A percentile compares a stretch with the other conserved stretches of the same genome.
phyloP scores from a whole-genome alignment of 306 rosid genomes.

The barrel medic (Medicago truncatula) region MtrunA17r5.0-ANR NC_053049.1:44099501-44100000 shows the following conservation, averaged over 20 bases:
- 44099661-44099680: slow-evolving; percentile 63
- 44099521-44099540: slow-evolving; percentile 35
- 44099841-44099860: slow-evolving; percentile 42
- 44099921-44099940: too few relatives aligned
- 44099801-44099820: slow-evolving; percentile 37
- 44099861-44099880: slow-evolving; percentile 4
- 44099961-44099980: background rate
- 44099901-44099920: slow-evolving; percentile 27
- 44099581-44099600: slow-evolving; percentile 28
- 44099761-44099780: slow-evolving; percentile 51
- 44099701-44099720: slow-evolving; percentile 62
- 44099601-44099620: background rate
- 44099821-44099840: slow-evolving; percentile 54
- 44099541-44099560: background rate
- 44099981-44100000: background rate
- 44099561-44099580: slow-evolving; percentile 48
- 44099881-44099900: slow-evolving; percentile 40
- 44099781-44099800: slow-evolving; percentile 38
- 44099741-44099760: slow-evolving; percentile 62
- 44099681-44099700: slow-evolving; percentile 70
- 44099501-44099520: slow-evolving; percentile 71
- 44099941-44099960: slow-evolving; percentile 16
- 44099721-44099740: slow-evolving; percentile 50
- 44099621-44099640: slow-evolving; percentile 44
- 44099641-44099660: slow-evolving; percentile 57